Evolutionary conservation across 2,329 filamentous ascomycete species (phyloP), one percentile per base, ranked within the genome.

Genomic region (Sordariomycetes sp.): DNA sequence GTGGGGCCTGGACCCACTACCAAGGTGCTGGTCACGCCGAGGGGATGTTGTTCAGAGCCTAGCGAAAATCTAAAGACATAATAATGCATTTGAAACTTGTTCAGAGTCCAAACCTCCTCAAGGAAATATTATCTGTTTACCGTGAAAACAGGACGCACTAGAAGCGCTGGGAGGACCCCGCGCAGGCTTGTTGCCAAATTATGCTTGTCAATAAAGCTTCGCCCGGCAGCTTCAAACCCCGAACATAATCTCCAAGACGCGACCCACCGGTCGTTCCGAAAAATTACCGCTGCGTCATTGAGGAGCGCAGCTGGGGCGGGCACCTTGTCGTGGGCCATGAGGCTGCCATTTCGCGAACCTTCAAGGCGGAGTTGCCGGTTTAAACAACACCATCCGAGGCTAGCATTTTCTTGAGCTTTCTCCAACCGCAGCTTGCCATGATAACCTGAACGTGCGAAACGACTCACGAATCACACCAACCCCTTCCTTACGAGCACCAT

Each of bases 401-500:
- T 3, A 50, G 12, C n/a, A 50, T 22, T 10, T 32, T 6, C n/a
- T 7, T 10, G 45, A 12, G 45, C n/a, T 13, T 20, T 22, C n/a
- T n/a, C n/a, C 45, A 8, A 22, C n/a, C 22, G 8, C 20, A 1
- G 45, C 45, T 22, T 24, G 20, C 20, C n/a, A 50, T 50, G 45
- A 50, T 22, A 50, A 6, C 13, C 12, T 50, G 8, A 20, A 50
- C 45, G 45, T 20, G 45, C 20, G n/a, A 24, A 50, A 50, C 45
- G 10, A 22, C 45, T 20, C 22, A 24, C 45, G 20, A 50, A 50
- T 10, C 45, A 10, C n/a, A 10, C n/a, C n/a, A 50, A 50, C 24
- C 22, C n/a, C 45, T n/a, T n/a, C n/a, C 12, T 20, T 8, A 12
- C 45, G 6, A 54, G 28, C 22, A 24, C 60, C 57, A 86, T 86